Base-by-base conservation (phyloP, 2,329 filamentous ascomycete species). In the Tothia fuscella region DNA sequence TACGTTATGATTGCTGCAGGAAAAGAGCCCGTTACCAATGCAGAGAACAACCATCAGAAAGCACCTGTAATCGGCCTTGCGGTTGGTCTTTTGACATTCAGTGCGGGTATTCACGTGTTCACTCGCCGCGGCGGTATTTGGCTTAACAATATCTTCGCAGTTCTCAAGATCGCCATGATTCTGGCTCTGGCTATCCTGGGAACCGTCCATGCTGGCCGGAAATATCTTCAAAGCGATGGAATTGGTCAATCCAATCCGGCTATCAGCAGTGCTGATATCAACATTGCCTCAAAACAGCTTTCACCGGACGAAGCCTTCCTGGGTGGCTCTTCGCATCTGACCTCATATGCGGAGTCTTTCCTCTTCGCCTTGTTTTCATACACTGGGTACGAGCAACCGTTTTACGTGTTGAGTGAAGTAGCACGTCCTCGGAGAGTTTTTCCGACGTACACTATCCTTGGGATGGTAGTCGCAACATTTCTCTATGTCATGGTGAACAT, bases 31-130 rank as follows among this genome's bases (percentile, higher is more conserved):
- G 10, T 33, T 24, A 47, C n/a, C 31, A 5, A 24, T 21, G 30
- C 7, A n/a, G 26, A 12, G 6, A 22, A 56, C 4, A 54, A 61
- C 6, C 17, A 6, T 16, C 16, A 35, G 19, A 56, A 51, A 20
- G 59, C 57, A 10, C 43, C 57, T 2, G 62, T 67, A 10, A 58
- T 66, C 24, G 70, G 62, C 3, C 62, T 74, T 29, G 71, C 71
- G 0, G 57, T 74, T 20, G 60, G 53, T 4, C 56, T 62, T 1
- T 57, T 67, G 6, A 61, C 61, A 70, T 14, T 43, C 10, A n/a
- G n/a, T 16, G 48, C 48, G 6, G 45, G 48, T 6, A 20, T 53
- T 9, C 38, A 47, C 25, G 42, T 45, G 5, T 24, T 50, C 17
- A 46, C 48, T 12, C 47, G 50, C 6, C 46, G 51, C 17, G 52